Evolutionary conservation across 192 early-diverging fungal genomes (phyloP), one percentile per base, ranked within the genome.

Genomic region (Podochytrium sp.): DNA sequence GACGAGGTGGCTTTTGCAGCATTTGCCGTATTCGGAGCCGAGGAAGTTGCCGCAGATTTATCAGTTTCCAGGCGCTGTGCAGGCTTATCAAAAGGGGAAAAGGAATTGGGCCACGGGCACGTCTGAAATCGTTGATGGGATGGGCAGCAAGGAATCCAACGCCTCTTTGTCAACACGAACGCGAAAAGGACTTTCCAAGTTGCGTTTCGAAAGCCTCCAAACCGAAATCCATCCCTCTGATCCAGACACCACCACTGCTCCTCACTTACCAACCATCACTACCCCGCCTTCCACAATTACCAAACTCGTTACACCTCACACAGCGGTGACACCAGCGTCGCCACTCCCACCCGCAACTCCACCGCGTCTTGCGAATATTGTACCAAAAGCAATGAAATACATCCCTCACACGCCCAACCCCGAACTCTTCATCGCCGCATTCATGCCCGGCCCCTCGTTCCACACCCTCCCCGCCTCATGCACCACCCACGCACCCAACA

Each of bases 91-190:
- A 16, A 16, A 16, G 18, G 59, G 59, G 12, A 12, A 5, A 14
- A 38, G 37, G 20, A 61, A 10, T n/a, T 61, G 59, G 59, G 59
- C 59, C 12, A 61, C 59, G n/a, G 59, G 59, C 7, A 55, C 43
- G n/a, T 47, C 43, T 55, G 16, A 25, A 55, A 7, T 29, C 25
- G 5, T 10, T 55, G 12, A 23, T 23, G 23, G 7, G 23, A 55
- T 27, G 12, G 0, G 7, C 52, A 55, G 52, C 7, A 23, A 25
- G 29, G 23, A 55, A 55, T 55, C 52, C 52, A 10, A 25, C 25
- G 16, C 30, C 52, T 10, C 52, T 23, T 5, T 25, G n/a, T n/a
- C n/a, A n/a, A n/a, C n/a, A n/a, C n/a, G n/a, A n/a, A n/a, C 52
- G 52, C 20, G 30, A 55, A 7, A 29, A 23, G 52, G 52, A 20